Base-by-base conservation (phyloP, 345 rosid genomes). In the Zanthoxylum bungeanum region DNA sequence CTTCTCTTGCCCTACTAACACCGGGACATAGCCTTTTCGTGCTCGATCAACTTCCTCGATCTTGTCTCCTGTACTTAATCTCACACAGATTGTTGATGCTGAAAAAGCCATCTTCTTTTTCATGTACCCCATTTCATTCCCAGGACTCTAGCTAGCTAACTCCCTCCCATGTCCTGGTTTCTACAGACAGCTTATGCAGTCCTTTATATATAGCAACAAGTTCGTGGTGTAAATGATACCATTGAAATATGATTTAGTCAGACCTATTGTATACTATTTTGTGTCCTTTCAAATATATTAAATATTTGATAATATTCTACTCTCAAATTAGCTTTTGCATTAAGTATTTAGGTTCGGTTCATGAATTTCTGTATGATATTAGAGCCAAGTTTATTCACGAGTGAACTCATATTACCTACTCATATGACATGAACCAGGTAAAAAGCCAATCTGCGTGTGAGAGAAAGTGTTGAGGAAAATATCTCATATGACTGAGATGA, bases 1-100 rank as follows among this genome's bases (percentile, higher is more conserved):
- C 47, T 51, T 70, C 5, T 46, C 78, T 1, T 33, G 65, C 21
- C 83, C 80, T 0, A 73, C 83, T 30, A 80, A 40, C 61, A 76
- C 63, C 21, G 83, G 83, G 14, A 76, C 59, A 25, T 66, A 76
- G 4, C 83, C 83, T 62, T 80, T 80, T 47, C 61, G 68, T 9
- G 30, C 63, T 37, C 76, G 61, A 30, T 47, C 61, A 36, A 25
- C 63, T 2, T 47, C 73, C 19, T 37, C 57, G n/a, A 7, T 28
- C 27, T n/a, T n/a, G 34, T 12, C 7, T 4, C 30, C 25, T 14
- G n/a, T n/a, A n/a, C 10, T 19, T 36, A 56, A 16, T 70, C 64
- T 79, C 55, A 30, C 44, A 17, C 63, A 57, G 3, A 68, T 33
- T 16, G 67, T 7, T 24, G 60, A 53, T 40, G 74, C 37, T 4